These are phyloP conservation scores for Tetraselmis chui DNA, from an alignment of 139 green algal species.

Conservation along the genomic window DNA sequence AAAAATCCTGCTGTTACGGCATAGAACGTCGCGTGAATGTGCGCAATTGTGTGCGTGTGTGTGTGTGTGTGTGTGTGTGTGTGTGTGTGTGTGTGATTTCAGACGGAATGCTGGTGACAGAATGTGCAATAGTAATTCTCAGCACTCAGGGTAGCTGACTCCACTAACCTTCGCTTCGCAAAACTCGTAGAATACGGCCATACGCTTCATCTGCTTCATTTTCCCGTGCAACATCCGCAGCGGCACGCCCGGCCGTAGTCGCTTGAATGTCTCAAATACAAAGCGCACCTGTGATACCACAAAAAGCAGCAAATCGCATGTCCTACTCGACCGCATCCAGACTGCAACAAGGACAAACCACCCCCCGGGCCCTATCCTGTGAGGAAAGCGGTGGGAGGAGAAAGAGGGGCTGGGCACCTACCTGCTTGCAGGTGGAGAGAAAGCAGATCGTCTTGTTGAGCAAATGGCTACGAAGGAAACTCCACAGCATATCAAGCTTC, in stretches of 20 bases:
- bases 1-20: too few relatives aligned
- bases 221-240: slow-evolving; percentile 84
- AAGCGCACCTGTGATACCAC: slow-evolving; percentile 74
- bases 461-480: slow-evolving; percentile 90
- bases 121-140: too few relatives aligned
- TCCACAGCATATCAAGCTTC: slow-evolving; percentile 93
- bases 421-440: slow-evolving; percentile 95
- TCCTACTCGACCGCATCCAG: too few relatives aligned
- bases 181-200: slow-evolving; percentile 79
- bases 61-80: too few relatives aligned
- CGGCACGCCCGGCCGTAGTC: slow-evolving; percentile 82
- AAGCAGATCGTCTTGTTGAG: slow-evolving; percentile 82
- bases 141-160: too few relatives aligned
- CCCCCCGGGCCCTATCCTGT: slow-evolving; percentile 1
- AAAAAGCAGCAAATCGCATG: too few relatives aligned
- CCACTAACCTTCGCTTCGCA: slow-evolving; percentile 46
- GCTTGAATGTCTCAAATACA: slow-evolving; percentile 83
- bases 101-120: too few relatives aligned
- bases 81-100: too few relatives aligned
- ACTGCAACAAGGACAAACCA: slow-evolving; percentile 1
- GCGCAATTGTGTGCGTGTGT: too few relatives aligned
- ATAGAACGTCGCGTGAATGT: too few relatives aligned
- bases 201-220: slow-evolving; percentile 93
- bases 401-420: slow-evolving; percentile 8
- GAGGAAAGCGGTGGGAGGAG: not conserved